phyloP scores from a whole-genome alignment of 108 stramenopile genomes.

The Skeletonema marinoi region DNA sequence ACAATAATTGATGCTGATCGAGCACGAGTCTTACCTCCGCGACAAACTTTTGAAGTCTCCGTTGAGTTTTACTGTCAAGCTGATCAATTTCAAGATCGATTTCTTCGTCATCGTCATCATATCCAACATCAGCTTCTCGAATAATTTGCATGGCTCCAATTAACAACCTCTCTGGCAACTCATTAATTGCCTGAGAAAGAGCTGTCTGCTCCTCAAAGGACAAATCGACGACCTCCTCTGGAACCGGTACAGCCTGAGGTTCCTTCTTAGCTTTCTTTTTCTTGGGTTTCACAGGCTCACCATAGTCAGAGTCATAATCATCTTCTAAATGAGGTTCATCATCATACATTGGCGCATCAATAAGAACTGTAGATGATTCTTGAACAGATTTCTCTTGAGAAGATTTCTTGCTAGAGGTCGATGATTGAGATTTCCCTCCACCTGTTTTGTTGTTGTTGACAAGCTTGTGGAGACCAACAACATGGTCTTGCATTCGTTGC shows the following conservation, averaged over 20 bases:
- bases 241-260: conserved; percentile 25
- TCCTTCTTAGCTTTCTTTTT: conserved; percentile 61
- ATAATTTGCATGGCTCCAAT: conserved; percentile 85
- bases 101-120: conserved; percentile 79
- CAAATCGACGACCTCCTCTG: conserved; percentile 50
- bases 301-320: conserved; percentile 11
- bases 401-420: background rate
- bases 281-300: conserved; percentile 33
- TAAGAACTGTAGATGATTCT: background rate
- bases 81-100: conserved; percentile 90
- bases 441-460: conserved; percentile 50
- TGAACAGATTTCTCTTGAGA: background rate
- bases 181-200: conserved; percentile 81
- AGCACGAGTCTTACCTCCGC: conserved; percentile 73
- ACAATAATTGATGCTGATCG: conserved; percentile 6
- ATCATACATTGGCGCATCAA: conserved; percentile 8
- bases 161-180: conserved; percentile 57
- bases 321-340: conserved; percentile 8
- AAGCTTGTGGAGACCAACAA: conserved; percentile 66
- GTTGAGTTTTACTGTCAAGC: conserved; percentile 75
- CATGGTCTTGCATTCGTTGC: conserved; percentile 68
- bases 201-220: conserved; percentile 80
- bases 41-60: conserved; percentile 77
- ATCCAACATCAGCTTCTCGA: conserved; percentile 72
- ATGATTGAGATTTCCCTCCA: conserved; percentile 3